A percentile compares a stretch with the other conserved stretches of the same genome.
These are phyloP conservation scores for Fragilaria radians DNA, from an alignment of 108 stramenopile genomes.

Conservation along the genomic window DNA sequence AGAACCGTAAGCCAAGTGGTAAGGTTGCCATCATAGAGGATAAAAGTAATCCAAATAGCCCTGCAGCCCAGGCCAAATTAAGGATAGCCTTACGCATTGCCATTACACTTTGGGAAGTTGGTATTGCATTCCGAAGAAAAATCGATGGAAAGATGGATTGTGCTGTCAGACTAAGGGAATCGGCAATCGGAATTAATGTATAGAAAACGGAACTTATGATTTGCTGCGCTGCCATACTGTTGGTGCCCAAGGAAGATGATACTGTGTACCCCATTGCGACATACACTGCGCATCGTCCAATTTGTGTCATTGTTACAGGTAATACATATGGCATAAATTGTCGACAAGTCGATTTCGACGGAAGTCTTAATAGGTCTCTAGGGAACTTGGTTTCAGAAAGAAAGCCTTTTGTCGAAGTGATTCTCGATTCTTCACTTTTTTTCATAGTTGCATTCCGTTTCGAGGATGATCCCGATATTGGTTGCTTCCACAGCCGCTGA, in stretches of 20 bases:
- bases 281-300: slow-evolving; percentile 71
- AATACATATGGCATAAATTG: slow-evolving; percentile 63
- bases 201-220: slow-evolving; percentile 73
- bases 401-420: slow-evolving; percentile 1
- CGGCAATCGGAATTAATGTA: slow-evolving; percentile 69
- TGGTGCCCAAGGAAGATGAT: slow-evolving; percentile 53
- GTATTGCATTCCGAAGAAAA: slow-evolving; percentile 26
- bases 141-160: slow-evolving; percentile 72
- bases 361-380: slow-evolving; percentile 35
- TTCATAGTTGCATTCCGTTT: background rate
- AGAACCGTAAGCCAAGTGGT: slow-evolving; percentile 54
- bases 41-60: slow-evolving; percentile 48
- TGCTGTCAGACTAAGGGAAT: slow-evolving; percentile 66
- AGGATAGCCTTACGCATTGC: slow-evolving; percentile 49
- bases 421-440: too few species aligned
- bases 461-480: background rate
- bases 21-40: slow-evolving; percentile 42
- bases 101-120: slow-evolving; percentile 49
- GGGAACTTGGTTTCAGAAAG: background rate
- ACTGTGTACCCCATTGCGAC: slow-evolving; percentile 83
- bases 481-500: slow-evolving; percentile 43
- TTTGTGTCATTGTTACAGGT: slow-evolving; percentile 71
- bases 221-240: slow-evolving; percentile 77
- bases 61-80: slow-evolving; percentile 56
- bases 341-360: slow-evolving; percentile 15